Evolutionary conservation across 2,329 filamentous ascomycete species (phyloP), one percentile per base, ranked within the genome.

Genomic region (Fusarium sp.): DNA sequence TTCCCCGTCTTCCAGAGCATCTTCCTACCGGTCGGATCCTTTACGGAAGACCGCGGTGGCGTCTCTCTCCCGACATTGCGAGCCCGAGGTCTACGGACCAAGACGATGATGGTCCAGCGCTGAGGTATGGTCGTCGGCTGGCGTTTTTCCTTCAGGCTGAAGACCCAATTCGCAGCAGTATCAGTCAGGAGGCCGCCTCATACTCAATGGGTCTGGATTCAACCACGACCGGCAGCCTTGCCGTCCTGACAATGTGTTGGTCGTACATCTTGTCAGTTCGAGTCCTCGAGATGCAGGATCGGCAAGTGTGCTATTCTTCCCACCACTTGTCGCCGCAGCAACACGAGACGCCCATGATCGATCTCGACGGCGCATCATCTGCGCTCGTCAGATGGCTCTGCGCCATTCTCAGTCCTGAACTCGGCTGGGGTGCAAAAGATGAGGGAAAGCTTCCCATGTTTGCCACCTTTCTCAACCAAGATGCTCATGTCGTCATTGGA

Each of bases 281-380:
- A 56, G 20, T 63, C 20, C 61, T 63, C 47, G 47, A 63, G 47
- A 63, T 56, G 47, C 47, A 63, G 42, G 47, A 47, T 22, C 47
- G 47, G 14, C 22, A 40, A n/a, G 47, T 57, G 35, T 16, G 42
- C 36, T 63, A 63, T 11, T 42, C 61, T 33, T 16, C 14, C n/a
- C n/a, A 25, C 11, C 57, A 8, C 4, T 40, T 42, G n/a, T 14
- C 35, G 11, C 57, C 36, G 16, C 35, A 20, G n/a, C 20, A 40
- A 2, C 20, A 40, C 11, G 25, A 18, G n/a, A n/a, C 10, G 11
- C 22, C 18, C 57, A 58, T 25, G 22, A 40, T 59, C 57, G 16
- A 59, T 13, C 57, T 42, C 25, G 25, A 45, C 16, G 57, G 27
- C 8, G 57, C 57, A 27, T 45, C 57, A 2, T 14, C 57, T n/a